These are phyloP conservation scores for Papilionanthe hybrid DNA, from an alignment of 116 monocot genomes.

Conservation along the genomic window DNA sequence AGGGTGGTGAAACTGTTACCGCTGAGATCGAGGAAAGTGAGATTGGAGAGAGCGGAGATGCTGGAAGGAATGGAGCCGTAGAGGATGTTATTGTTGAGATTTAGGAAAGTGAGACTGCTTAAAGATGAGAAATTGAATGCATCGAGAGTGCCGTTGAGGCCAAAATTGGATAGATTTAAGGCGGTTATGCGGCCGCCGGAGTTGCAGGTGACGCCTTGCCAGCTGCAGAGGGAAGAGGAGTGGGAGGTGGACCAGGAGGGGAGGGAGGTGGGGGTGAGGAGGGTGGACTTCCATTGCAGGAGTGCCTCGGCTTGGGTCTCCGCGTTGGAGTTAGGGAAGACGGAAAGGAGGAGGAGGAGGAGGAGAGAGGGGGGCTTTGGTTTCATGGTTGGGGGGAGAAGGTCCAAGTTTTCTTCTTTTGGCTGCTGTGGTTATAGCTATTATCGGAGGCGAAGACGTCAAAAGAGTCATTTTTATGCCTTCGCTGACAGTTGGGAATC, in stretches of 20 bases:
- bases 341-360: background rate
- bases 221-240: slow-evolving; percentile 30
- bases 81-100: slow-evolving; percentile 36
- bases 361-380: background rate
- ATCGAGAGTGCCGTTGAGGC: slow-evolving; percentile 37
- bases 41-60: slow-evolving; percentile 22
- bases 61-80: slow-evolving; percentile 29
- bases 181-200: slow-evolving; percentile 21
- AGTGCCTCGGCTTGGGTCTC: slow-evolving; percentile 26
- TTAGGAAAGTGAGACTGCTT: slow-evolving; percentile 21
- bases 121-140: slow-evolving; percentile 34
- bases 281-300: slow-evolving; percentile 41
- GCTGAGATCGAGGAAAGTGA: slow-evolving; percentile 34
- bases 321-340: background rate
- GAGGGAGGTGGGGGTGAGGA: slow-evolving; percentile 26
- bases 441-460: background rate
- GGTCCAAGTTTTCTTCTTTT: too few species aligned
- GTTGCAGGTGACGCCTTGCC: slow-evolving; percentile 46
- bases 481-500: too few species aligned
- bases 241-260: slow-evolving; percentile 29
- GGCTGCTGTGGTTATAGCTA: background rate
- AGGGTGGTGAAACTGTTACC: slow-evolving; percentile 20
- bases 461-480: too few species aligned
- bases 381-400: background rate
- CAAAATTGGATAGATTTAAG: slow-evolving; percentile 14